These are phyloP conservation scores for Trichosanthes cucumerina DNA, from an alignment of 306 rosid species.

Conservation along the genomic window DNA sequence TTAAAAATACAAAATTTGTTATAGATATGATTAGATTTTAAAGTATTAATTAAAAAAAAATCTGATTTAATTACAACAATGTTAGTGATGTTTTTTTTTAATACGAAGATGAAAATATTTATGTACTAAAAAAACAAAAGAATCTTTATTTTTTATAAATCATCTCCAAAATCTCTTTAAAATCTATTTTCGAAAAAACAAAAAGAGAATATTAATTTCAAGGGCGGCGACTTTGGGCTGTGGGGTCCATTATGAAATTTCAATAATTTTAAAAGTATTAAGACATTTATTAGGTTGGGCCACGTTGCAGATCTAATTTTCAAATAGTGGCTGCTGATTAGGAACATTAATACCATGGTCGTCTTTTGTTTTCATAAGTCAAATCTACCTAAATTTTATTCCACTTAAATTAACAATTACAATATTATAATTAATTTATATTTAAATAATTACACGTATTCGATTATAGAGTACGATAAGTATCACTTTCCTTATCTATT, in stretches of 20 bases:
- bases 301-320: background rate
- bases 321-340: background rate
- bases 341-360: background rate
- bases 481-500: background rate
- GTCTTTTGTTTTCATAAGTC: background rate
- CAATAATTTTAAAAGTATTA: background rate
- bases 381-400: background rate
- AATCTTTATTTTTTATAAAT: too few relatives aligned
- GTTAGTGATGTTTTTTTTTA: too few relatives aligned
- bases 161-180: too few relatives aligned
- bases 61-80: too few relatives aligned
- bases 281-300: background rate
- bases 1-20: too few relatives aligned
- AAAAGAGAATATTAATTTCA: too few relatives aligned
- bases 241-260: background rate
- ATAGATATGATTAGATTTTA: too few relatives aligned
- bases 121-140: too few relatives aligned
- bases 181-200: too few relatives aligned
- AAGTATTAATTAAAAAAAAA: too few relatives aligned
- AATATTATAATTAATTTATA: background rate
- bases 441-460: background rate
- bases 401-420: background rate
- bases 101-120: too few relatives aligned
- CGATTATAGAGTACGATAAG: background rate
- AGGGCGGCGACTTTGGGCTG: background rate